Conservation (phyloP, 2,329 filamentous ascomycete species). For the Sordariomycetes sp. region DNA sequence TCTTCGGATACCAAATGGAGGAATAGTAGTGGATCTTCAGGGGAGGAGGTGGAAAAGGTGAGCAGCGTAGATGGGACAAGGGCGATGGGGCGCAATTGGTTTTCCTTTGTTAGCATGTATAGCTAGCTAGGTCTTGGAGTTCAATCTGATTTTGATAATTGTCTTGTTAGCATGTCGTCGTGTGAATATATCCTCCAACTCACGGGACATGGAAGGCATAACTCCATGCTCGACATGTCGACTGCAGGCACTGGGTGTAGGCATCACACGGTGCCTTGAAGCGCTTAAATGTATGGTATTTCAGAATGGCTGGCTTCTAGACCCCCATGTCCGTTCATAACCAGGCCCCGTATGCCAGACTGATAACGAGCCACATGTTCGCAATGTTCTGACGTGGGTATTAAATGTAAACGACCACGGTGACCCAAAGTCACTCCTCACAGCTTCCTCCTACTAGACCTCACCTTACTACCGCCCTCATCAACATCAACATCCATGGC, state of each 20-base stretch:
- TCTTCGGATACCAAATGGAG: conserved; percentile 1
- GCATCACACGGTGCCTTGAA: neutral
- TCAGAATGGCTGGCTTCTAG: neutral
- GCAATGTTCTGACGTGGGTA: neutral
- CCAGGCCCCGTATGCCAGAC: neutral
- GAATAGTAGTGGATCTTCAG: neutral
- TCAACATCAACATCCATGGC: conserved; percentile 44
- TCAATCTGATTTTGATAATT: neutral
- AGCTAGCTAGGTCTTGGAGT: neutral
- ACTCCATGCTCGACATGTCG: neutral
- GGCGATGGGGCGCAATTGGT: neutral
- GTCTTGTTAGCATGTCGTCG: neutral
- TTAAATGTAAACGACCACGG: neutral
- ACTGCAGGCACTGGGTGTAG: neutral
- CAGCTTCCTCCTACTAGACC: conserved; percentile 39
- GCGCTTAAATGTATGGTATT: neutral
- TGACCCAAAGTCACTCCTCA: conserved; percentile 13
- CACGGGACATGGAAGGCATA: neutral
- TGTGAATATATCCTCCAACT: neutral
- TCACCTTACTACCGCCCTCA: conserved; percentile 33
- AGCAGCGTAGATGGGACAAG: neutral
- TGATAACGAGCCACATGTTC: neutral
- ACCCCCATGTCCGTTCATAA: neutral
- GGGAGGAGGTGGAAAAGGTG: neutral
- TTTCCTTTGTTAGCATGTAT: neutral